phyloP scores from a whole-genome alignment of 2,329 filamentous ascomycete species.

The Xylaria sp. region DNA sequence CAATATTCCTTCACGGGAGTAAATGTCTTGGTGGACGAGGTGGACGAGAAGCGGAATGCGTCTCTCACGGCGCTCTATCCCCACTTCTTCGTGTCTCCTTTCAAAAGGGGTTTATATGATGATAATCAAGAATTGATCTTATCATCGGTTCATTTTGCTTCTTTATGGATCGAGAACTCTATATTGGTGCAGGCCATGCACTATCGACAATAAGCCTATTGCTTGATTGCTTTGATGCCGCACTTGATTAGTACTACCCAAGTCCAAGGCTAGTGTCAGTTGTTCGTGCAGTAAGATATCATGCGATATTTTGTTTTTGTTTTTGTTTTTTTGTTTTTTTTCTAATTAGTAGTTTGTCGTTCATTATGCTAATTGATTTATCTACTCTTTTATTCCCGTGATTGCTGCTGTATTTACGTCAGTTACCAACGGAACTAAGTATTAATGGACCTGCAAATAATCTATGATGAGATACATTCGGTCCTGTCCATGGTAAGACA shows the following conservation, averaged over 20 bases:
- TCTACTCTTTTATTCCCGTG: no score
- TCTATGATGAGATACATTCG: background rate
- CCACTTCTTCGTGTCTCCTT: constrained; percentile 18
- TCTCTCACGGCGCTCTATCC: constrained; percentile 7
- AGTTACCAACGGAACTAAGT: background rate
- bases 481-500: no score
- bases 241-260: background rate
- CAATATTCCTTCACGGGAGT: constrained; percentile 9
- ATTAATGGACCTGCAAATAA: background rate
- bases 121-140: constrained; percentile 24
- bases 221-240: background rate
- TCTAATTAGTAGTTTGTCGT: background rate
- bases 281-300: background rate
- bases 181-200: background rate
- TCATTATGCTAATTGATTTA: no score
- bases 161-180: constrained; percentile 1
- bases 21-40: constrained; percentile 8
- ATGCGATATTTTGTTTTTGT: background rate
- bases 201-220: background rate
- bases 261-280: background rate
- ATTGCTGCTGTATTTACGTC: background rate
- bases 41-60: constrained; percentile 9
- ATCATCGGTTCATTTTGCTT: background rate
- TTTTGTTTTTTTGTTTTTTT: background rate
- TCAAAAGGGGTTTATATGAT: constrained; percentile 15